A percentile compares a stretch with the other conserved stretches of the same genome.
Conservation (phyloP, 148 eudicot species). For the Rhododendron mucronatum region DNA sequence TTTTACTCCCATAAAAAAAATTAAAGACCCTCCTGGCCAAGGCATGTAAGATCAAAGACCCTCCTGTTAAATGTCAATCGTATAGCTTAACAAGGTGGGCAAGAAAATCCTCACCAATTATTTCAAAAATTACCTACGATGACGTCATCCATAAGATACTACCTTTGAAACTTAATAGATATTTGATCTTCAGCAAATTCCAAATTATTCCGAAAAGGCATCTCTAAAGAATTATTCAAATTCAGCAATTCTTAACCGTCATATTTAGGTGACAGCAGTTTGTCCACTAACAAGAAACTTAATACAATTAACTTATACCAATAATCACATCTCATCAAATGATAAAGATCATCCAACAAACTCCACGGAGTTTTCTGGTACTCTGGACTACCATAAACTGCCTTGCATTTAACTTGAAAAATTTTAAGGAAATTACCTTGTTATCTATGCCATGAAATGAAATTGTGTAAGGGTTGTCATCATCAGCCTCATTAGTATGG, state of each 20-base stretch:
- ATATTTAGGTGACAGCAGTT: neutral
- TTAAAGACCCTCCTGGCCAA: neutral
- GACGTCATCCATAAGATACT: neutral
- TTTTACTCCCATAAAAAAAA: neutral
- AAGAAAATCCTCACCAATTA: neutral
- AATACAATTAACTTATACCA: neutral
- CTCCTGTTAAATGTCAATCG: neutral
- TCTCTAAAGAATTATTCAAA: neutral
- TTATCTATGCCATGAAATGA: slow-evolving; percentile 98
- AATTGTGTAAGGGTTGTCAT: slow-evolving; percentile 76
- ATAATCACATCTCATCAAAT: neutral
- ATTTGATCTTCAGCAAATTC: neutral
- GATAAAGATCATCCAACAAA: neutral
- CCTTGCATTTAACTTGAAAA: neutral
- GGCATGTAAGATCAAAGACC: neutral
- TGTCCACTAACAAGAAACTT: neutral
- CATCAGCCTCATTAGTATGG: slow-evolving; percentile 99
- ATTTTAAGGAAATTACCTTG: slow-evolving; percentile 48
- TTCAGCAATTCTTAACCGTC: neutral
- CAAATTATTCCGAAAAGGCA: neutral
- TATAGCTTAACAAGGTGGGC: neutral
- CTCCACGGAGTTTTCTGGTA: neutral
- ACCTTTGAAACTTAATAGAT: neutral
- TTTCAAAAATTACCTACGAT: neutral
- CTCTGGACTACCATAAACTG: neutral